Conservation (phyloP, 2,329 filamentous ascomycete species). For the Didymella exigua region DNA sequence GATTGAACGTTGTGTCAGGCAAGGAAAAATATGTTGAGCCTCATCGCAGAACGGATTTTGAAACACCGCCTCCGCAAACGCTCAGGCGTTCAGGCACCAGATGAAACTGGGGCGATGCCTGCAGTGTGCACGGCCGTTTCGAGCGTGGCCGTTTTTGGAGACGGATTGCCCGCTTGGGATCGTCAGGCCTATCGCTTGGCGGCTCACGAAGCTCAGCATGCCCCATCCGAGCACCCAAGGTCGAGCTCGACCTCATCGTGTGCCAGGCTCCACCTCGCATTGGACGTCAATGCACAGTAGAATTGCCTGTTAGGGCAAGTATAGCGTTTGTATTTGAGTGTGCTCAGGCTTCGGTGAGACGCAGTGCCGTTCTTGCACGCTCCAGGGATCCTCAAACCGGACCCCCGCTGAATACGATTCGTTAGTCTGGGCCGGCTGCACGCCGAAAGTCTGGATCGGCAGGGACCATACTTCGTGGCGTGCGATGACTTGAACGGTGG, state of each 20-base stretch:
- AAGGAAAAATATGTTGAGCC: not conserved
- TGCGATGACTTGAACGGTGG: conserved; percentile 10
- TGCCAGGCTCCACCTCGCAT: not conserved
- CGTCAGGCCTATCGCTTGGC: conserved; percentile 7
- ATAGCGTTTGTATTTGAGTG: too few species aligned
- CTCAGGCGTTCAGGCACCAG: conserved; percentile 6
- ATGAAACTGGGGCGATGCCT: not conserved
- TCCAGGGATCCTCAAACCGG: conserved; percentile 7
- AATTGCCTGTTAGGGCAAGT: too few species aligned
- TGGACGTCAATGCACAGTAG: not conserved
- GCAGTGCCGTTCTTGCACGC: conserved; percentile 8
- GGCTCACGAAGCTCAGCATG: not conserved
- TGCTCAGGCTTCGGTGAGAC: not conserved
- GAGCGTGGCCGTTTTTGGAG: not conserved
- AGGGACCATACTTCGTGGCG: conserved; percentile 10
- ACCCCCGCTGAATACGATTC: conserved; percentile 5
- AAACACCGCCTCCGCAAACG: too few species aligned
- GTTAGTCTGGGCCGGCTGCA: conserved; percentile 4
- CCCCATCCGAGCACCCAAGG: not conserved
- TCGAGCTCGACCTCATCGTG: not conserved
- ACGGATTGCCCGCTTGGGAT: conserved; percentile 2
- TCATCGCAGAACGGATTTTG: too few species aligned
- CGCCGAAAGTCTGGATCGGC: conserved; percentile 6
- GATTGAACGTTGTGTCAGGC: not conserved
- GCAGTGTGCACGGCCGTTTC: conserved; percentile 9